Evolutionary conservation across 2,329 filamentous ascomycete species (phyloP).

Genomic region (Metarhizium rileyi): DNA sequence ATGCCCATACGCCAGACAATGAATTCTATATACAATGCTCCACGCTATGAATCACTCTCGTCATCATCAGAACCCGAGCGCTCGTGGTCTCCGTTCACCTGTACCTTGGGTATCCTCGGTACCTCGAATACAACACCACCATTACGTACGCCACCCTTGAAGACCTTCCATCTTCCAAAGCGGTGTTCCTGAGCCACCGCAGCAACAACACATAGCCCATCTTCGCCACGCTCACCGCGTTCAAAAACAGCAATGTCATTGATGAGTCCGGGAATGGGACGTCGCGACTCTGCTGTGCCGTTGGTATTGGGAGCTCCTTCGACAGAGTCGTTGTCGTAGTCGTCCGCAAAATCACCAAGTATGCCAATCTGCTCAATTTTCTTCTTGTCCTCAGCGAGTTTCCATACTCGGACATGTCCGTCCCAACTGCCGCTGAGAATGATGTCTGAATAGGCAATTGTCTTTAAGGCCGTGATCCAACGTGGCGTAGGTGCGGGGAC

Average conservation of each 20-base stretch:
- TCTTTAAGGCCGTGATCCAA: conserved; percentile 82
- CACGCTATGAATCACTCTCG: conserved; percentile 12
- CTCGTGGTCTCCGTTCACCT: conserved; percentile 24
- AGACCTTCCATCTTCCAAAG: conserved; percentile 69
- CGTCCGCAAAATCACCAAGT: conserved; percentile 36
- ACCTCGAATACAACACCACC: conserved; percentile 85
- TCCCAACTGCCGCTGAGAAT: conserved; percentile 90
- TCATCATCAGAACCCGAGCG: conserved; percentile 12
- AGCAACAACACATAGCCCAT: conserved; percentile 75
- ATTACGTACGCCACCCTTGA: conserved; percentile 56
- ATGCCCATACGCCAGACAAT: neutral
- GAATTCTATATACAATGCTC: neutral
- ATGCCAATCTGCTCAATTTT: conserved; percentile 64
- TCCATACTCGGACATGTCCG: conserved; percentile 78
- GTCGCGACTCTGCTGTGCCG: conserved; percentile 6
- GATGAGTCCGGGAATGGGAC: conserved; percentile 60
- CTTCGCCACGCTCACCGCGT: conserved; percentile 63
- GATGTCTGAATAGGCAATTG: conserved; percentile 82
- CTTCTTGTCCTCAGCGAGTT: conserved; percentile 71
- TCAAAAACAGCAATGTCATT: conserved; percentile 88
- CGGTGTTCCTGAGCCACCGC: conserved; percentile 81
- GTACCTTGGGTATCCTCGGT: conserved; percentile 33
- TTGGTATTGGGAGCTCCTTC: conserved; percentile 10
- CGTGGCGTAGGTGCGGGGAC: conserved; percentile 60
- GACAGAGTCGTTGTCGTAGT: conserved; percentile 19